phyloP scores from a whole-genome alignment of 2,329 filamentous ascomycete genomes.

The Xylaria sp. region DNA sequence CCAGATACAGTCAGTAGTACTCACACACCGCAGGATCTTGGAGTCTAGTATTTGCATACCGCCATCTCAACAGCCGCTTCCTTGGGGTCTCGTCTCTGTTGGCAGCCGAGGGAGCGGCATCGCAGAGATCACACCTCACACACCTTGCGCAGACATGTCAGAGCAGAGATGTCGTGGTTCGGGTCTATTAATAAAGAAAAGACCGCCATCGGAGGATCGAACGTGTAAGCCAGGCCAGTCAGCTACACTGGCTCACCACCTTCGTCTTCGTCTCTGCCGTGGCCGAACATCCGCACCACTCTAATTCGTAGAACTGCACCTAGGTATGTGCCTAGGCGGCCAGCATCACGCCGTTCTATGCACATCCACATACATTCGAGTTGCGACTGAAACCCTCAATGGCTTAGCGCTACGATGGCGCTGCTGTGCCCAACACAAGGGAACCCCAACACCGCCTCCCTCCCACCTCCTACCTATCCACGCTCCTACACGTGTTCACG shows the following conservation, averaged over 20 bases:
- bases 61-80: conserved; percentile 19
- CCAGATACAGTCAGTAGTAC: background rate
- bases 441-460: conserved; percentile 16
- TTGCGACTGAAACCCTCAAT: background rate
- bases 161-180: conserved; percentile 22
- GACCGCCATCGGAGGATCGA: conserved; percentile 28
- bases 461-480: too few relatives aligned
- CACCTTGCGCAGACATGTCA: conserved; percentile 13
- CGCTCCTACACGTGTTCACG: background rate
- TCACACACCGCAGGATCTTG: conserved; percentile 3
- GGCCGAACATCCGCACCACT: conserved; percentile 16
- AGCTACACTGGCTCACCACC: conserved; percentile 13
- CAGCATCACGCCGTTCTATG: conserved; percentile 6
- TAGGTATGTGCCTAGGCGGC: conserved; percentile 11
- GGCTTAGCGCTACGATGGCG: background rate
- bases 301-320: background rate
- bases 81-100: conserved; percentile 1
- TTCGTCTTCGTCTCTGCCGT: conserved; percentile 1
- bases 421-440: conserved; percentile 19
- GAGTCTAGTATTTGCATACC: conserved; percentile 19
- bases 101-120: conserved; percentile 20
- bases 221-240: conserved; percentile 22
- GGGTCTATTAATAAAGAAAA: conserved; percentile 16
- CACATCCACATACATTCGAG: conserved; percentile 3
- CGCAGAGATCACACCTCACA: conserved; percentile 3